These are phyloP conservation scores for Annulohypoxylon nitens DNA, from an alignment of 495 filamentous ascomycete species.

Conservation along the genomic window DNA sequence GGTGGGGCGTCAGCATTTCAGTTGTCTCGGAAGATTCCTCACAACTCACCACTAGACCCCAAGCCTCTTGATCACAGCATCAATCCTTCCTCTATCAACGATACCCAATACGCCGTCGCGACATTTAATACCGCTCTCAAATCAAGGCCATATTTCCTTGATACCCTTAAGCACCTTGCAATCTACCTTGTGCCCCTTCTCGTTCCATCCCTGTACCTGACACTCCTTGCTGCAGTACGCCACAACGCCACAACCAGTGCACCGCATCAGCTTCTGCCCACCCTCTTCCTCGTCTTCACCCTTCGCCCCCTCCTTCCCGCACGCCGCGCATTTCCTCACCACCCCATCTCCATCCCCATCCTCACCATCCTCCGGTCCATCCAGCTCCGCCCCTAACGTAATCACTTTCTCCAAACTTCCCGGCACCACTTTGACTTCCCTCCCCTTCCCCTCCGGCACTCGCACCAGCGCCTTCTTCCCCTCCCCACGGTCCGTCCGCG, in stretches of 20 bases:
- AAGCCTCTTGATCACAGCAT: not conserved
- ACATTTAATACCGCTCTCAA: not conserved
- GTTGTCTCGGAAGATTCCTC: not conserved
- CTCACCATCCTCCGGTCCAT: conserved; percentile 16
- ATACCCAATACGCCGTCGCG: not conserved
- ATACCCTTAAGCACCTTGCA: conserved; percentile 59
- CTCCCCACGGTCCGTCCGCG: conserved; percentile 49
- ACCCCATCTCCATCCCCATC: conserved; percentile 4
- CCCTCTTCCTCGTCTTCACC: not conserved
- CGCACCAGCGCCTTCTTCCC: conserved; percentile 54
- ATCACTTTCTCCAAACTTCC: conserved; percentile 50
- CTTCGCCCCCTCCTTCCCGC: conserved; percentile 41
- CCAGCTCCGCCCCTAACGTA: conserved; percentile 46
- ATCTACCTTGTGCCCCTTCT: conserved; percentile 57
- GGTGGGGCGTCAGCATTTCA: not conserved
- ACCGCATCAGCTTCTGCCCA: conserved; percentile 48
- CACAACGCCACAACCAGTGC: conserved; percentile 57
- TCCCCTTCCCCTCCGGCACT: conserved; percentile 40
- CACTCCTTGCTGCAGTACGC: conserved; percentile 62
- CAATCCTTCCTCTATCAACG: not conserved
- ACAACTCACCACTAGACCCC: not conserved
- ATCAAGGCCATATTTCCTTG: conserved; percentile 53
- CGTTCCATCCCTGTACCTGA: conserved; percentile 58
- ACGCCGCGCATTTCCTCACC: conserved; percentile 37
- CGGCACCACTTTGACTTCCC: conserved; percentile 49